phyloP scores from a whole-genome alignment of 163 green algal species.

The Chlorella variabilis region DNA sequence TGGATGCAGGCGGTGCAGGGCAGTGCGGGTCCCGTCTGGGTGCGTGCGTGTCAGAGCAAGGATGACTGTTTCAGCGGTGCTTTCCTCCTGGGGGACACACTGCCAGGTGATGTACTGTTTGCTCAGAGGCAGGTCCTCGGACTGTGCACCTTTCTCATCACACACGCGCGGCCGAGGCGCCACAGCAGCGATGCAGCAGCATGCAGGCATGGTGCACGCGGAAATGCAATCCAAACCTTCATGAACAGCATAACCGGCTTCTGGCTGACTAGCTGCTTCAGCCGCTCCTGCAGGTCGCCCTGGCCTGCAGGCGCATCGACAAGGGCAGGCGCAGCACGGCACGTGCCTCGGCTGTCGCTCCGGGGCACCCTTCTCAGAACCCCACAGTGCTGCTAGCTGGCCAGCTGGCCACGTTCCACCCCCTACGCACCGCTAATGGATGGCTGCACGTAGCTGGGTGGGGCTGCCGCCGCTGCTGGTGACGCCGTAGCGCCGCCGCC shows the following conservation, averaged over 20 bases:
- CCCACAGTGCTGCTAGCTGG: no score
- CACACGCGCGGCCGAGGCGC: not conserved
- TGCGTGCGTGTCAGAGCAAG: conserved; percentile 34
- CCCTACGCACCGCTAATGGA: not conserved
- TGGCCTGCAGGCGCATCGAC: not conserved
- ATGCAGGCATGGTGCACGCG: not conserved
- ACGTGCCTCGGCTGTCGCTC: no score
- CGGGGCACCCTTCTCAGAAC: no score
- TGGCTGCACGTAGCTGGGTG: conserved; percentile 23
- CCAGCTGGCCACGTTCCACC: no score
- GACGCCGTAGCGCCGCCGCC: not conserved
- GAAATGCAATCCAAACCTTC: conserved; percentile 69
- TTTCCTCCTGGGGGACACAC: conserved; percentile 30
- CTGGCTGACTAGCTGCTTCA: conserved; percentile 46
- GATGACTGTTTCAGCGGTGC: conserved; percentile 34
- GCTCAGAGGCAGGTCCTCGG: conserved; percentile 31
- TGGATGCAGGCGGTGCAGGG: no score
- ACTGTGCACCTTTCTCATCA: conserved; percentile 29
- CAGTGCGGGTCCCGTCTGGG: no score
- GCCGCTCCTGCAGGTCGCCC: conserved; percentile 21
- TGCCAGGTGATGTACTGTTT: not conserved
- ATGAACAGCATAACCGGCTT: conserved; percentile 94
- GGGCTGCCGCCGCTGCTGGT: not conserved
- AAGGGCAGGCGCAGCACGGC: not conserved
- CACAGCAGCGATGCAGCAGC: not conserved